A percentile compares a stretch with the other conserved stretches of the same genome.
Evolutionary conservation across 352 stramenopile species (phyloP).

Genomic region (Globisporangium nagaii): DNA sequence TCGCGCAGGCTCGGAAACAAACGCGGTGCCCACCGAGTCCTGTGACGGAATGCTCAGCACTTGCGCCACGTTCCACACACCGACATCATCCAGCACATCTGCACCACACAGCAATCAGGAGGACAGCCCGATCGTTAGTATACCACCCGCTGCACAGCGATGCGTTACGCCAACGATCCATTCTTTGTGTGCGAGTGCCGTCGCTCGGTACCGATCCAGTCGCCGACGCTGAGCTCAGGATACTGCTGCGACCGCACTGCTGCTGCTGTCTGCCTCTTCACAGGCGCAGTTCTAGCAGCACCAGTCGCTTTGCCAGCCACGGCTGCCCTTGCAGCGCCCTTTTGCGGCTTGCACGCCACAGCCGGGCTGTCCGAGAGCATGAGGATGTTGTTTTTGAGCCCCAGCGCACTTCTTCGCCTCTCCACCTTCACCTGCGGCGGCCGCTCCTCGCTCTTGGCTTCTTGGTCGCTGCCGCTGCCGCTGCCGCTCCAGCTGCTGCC

Average conservation of each 20-base stretch:
- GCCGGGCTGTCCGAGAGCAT: background rate
- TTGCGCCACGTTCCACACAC: slow-evolving; percentile 13
- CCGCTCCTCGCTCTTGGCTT: background rate
- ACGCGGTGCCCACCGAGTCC: slow-evolving; percentile 8
- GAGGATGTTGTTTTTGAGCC: slow-evolving; percentile 2
- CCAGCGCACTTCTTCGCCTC: background rate
- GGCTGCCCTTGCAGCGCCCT: background rate
- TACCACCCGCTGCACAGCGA: too few species aligned
- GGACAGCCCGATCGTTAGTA: too few species aligned
- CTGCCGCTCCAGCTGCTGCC: background rate
- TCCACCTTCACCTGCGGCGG: background rate
- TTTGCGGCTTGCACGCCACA: background rate
- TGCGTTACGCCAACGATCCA: too few species aligned
- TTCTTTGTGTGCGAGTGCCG: background rate
- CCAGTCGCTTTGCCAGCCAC: background rate
- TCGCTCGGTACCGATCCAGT: slow-evolving; percentile 9
- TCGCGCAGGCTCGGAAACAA: too few species aligned
- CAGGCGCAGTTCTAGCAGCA: background rate
- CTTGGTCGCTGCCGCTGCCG: background rate
- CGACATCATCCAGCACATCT: slow-evolving; percentile 17
- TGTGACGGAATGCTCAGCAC: slow-evolving; percentile 8
- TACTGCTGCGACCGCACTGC: background rate
- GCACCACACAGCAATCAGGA: background rate
- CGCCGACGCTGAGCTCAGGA: slow-evolving; percentile 2
- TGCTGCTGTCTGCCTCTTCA: background rate